Evolutionary conservation across 2,329 filamentous ascomycete genomes (phyloP).

Genomic region (Exophiala oligosperma): DNA sequence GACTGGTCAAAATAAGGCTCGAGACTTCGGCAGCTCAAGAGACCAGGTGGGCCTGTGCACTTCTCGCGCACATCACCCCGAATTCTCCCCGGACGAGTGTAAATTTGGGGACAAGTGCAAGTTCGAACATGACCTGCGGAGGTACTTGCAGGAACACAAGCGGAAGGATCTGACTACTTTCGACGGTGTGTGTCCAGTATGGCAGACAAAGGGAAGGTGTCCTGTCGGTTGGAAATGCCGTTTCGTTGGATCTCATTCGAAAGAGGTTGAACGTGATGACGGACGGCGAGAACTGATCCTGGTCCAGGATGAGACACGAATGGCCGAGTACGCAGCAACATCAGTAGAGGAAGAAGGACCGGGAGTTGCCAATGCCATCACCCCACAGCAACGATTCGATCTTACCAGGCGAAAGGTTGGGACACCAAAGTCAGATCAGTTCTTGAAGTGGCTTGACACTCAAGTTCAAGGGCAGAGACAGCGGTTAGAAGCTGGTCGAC

Average conservation of each 20-base stretch:
- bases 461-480: slow-evolving; percentile 52
- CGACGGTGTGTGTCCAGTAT: slow-evolving; percentile 77
- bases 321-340: slow-evolving; percentile 16
- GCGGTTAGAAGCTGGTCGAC: slow-evolving; percentile 39
- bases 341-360: slow-evolving; percentile 44
- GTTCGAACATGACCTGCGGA: slow-evolving; percentile 78
- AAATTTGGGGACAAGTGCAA: slow-evolving; percentile 78
- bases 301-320: slow-evolving; percentile 50
- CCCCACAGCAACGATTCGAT: slow-evolving; percentile 68
- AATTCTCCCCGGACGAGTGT: slow-evolving; percentile 79
- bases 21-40: slow-evolving; percentile 75
- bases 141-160: slow-evolving; percentile 80
- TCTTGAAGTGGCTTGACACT: slow-evolving; percentile 74
- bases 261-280: slow-evolving; percentile 74
- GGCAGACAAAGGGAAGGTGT: slow-evolving; percentile 73
- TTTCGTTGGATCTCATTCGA: slow-evolving; percentile 82
- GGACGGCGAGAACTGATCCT: slow-evolving; percentile 81
- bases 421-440: slow-evolving; percentile 73
- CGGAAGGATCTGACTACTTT: slow-evolving; percentile 77
- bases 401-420: slow-evolving; percentile 71
- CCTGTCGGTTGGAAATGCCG: slow-evolving; percentile 91
- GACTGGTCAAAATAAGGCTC: slow-evolving; percentile 78
- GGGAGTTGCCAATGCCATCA: slow-evolving; percentile 74
- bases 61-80: slow-evolving; percentile 67
- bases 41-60: slow-evolving; percentile 78